phyloP scores from a whole-genome alignment of 441 rosid genomes.

The Sinapis alba region DNA sequence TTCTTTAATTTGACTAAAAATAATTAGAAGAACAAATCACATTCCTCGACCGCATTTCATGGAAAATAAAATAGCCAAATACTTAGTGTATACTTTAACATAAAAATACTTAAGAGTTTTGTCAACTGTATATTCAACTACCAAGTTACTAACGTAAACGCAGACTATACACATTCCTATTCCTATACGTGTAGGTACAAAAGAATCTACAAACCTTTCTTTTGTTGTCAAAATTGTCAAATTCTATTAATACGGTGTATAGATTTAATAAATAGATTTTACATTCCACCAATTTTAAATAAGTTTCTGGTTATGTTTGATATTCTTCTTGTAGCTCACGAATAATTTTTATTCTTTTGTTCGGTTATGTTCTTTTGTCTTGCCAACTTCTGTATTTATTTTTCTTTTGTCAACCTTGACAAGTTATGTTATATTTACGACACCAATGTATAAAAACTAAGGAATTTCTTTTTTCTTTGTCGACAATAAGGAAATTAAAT shows the following conservation, averaged over 20 bases:
- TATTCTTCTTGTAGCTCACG: not conserved
- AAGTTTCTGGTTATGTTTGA: not conserved
- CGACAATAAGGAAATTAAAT: not conserved
- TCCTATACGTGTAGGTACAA: not conserved
- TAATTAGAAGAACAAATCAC: slow-evolving; percentile 27
- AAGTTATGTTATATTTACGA: slow-evolving; percentile 14
- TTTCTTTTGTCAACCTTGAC: not conserved
- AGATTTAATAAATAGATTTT: not conserved
- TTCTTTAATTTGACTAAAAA: slow-evolving; percentile 18
- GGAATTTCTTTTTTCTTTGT: not conserved
- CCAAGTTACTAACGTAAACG: not conserved
- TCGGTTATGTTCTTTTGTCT: slow-evolving; percentile 24
- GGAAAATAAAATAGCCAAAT: slow-evolving; percentile 22
- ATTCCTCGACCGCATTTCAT: slow-evolving; percentile 40
- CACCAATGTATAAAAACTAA: not conserved
- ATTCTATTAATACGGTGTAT: not conserved
- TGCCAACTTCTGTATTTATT: not conserved
- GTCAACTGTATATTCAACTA: not conserved
- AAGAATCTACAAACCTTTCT: not conserved
- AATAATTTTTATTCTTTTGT: slow-evolving; percentile 8
- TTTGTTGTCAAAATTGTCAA: not conserved
- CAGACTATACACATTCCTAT: not conserved
- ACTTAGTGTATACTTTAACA: not conserved
- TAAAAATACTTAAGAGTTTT: not conserved
- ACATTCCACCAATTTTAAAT: not conserved